A percentile compares a stretch with the other conserved stretches of the same genome.
Evolutionary conservation across 2,329 filamentous ascomycete species (phyloP).

Genomic region (Aurifilum marmelostoma): DNA sequence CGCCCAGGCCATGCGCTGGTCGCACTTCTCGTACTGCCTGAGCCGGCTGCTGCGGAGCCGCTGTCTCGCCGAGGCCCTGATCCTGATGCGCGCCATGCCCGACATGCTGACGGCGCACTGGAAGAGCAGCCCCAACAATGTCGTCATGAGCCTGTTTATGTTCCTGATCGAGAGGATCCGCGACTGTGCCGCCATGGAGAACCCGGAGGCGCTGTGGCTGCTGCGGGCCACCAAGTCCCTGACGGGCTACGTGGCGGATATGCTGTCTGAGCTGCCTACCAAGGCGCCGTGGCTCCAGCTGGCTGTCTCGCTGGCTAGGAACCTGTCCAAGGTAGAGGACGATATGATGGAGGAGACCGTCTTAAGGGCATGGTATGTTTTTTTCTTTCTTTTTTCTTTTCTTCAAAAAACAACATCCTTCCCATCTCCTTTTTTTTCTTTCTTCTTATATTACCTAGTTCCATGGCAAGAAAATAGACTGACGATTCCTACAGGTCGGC

Average conservation of each 20-base stretch:
- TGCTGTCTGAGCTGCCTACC: not conserved
- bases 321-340: not conserved
- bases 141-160: not conserved
- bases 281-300: not conserved
- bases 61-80: not conserved
- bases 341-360: not conserved
- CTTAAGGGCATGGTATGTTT: not conserved
- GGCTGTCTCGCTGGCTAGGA: not conserved
- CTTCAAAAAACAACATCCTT: too few species aligned
- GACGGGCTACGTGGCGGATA: not conserved
- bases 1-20: conserved; percentile 1
- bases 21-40: conserved; percentile 3
- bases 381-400: not conserved
- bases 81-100: not conserved
- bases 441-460: too few species aligned
- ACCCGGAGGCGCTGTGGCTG: not conserved
- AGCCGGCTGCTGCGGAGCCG: not conserved
- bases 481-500: not conserved
- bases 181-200: not conserved
- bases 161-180: not conserved
- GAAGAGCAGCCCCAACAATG: not conserved
- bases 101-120: not conserved
- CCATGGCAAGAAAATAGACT: not conserved
- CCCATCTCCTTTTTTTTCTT: not conserved
- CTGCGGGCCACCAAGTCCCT: not conserved